phyloP scores from a whole-genome alignment of 2,329 filamentous ascomycete genomes.

The Aspergillus amoenus region DNA sequence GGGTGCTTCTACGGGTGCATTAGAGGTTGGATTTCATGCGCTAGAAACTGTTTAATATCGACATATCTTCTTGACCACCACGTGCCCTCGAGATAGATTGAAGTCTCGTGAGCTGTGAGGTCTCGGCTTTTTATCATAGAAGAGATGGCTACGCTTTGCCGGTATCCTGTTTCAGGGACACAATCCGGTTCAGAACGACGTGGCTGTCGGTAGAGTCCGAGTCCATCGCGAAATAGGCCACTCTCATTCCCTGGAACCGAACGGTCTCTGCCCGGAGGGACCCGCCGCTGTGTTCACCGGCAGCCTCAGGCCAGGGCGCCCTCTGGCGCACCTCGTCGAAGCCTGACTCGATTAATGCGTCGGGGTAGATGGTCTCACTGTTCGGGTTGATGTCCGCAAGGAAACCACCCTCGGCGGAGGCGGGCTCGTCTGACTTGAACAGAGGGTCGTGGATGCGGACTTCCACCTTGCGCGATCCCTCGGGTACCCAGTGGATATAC shows the following conservation, averaged over 20 bases:
- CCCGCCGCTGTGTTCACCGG: slow-evolving; percentile 51
- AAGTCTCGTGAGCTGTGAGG: neutral
- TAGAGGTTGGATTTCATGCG: neutral
- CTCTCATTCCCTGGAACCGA: slow-evolving; percentile 86
- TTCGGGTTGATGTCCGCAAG: slow-evolving; percentile 80
- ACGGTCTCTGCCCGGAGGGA: slow-evolving; percentile 67
- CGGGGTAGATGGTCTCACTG: slow-evolving; percentile 74
- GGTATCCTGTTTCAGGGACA: slow-evolving; percentile 73
- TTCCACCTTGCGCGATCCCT: slow-evolving; percentile 63
- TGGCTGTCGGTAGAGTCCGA: slow-evolving; percentile 75
- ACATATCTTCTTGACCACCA: neutral
- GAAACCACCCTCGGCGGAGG: slow-evolving; percentile 74
- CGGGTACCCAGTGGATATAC: slow-evolving; percentile 83
- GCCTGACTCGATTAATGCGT: slow-evolving; percentile 79
- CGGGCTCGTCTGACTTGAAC: slow-evolving; percentile 84
- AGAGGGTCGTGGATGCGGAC: slow-evolving; percentile 77
- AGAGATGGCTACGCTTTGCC: slow-evolving; percentile 9
- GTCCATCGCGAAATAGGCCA: slow-evolving; percentile 66
- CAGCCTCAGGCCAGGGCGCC: slow-evolving; percentile 80
- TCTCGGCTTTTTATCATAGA: neutral
- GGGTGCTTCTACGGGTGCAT: neutral
- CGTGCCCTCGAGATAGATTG: neutral
- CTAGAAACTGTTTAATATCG: slow-evolving; percentile 2
- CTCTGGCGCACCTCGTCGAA: slow-evolving; percentile 72
- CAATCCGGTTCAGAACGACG: slow-evolving; percentile 86